These are phyloP conservation scores for Thielaviopsis euricoi DNA, from an alignment of 2,329 filamentous ascomycete genomes.

Conservation along the genomic window DNA sequence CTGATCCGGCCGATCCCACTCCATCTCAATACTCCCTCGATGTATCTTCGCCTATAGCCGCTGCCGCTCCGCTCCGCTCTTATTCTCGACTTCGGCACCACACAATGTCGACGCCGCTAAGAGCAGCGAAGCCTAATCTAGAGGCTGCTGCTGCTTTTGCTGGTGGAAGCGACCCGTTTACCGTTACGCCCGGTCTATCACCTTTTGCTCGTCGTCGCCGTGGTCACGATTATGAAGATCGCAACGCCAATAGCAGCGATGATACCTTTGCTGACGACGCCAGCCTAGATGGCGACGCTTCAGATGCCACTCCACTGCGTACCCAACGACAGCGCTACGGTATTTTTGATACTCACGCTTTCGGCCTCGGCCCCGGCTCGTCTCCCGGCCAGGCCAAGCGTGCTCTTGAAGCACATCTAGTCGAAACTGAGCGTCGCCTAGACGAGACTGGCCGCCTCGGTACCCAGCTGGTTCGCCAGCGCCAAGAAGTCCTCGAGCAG, in stretches of 20 bases:
- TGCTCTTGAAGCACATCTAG: constrained; percentile 77
- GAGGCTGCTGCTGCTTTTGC: constrained; percentile 10
- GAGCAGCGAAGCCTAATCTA: constrained; percentile 7
- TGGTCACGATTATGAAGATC: neutral
- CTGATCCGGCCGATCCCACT: neutral
- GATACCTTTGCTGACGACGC: constrained; percentile 7
- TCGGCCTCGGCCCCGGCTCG: constrained; percentile 56
- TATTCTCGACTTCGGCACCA: neutral
- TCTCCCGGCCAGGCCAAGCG: constrained; percentile 79
- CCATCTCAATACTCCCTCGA: neutral
- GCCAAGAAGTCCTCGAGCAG: constrained; percentile 64
- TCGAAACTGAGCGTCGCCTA: constrained; percentile 80
- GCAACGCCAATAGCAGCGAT: neutral
- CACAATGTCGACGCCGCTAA: constrained; percentile 6
- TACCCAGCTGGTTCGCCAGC: constrained; percentile 72
- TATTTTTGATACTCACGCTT: constrained; percentile 64
- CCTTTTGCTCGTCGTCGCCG: neutral
- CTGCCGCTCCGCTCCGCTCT: neutral
- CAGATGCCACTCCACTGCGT: neutral
- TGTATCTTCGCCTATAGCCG: neutral
- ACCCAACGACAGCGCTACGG: constrained; percentile 53
- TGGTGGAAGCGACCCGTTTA: constrained; percentile 8
- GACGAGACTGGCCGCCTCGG: constrained; percentile 84
- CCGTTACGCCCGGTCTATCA: neutral
- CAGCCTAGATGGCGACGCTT: constrained; percentile 4